Percentiles rank a stretch among this genome's conserved stretches.
phyloP scores from a whole-genome alignment of 768 basidiomycete genomes.

The Mrakia hoshinonis region DNA sequence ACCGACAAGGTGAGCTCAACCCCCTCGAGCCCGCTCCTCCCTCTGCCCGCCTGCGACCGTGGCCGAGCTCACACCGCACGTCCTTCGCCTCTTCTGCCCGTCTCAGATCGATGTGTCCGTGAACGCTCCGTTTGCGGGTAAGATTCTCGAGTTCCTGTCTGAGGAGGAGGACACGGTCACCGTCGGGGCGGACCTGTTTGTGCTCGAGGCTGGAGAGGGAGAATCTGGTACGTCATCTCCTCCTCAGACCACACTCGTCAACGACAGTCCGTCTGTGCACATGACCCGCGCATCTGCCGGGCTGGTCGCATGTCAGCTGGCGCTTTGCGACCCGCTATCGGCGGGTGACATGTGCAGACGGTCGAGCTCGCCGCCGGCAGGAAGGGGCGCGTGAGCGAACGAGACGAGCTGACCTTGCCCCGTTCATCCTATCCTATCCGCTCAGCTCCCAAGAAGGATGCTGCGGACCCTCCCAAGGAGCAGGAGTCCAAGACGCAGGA shows the following conservation, averaged over 20 bases:
- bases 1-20: constrained; percentile 76
- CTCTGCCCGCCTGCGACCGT: not conserved
- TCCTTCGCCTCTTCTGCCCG: not conserved
- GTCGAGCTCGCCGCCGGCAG: too few species aligned
- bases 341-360: too few species aligned
- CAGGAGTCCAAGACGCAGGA: constrained; percentile 33
- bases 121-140: constrained; percentile 81
- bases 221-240: constrained; percentile 44
- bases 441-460: constrained; percentile 31
- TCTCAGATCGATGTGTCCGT: constrained; percentile 89
- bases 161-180: constrained; percentile 88
- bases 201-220: constrained; percentile 72
- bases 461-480: constrained; percentile 30
- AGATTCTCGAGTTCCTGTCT: constrained; percentile 73
- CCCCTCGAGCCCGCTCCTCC: not conserved
- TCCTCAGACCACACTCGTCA: not conserved
- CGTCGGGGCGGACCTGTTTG: constrained; percentile 89
- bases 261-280: not conserved
- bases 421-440: not conserved
- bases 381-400: too few species aligned
- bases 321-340: too few species aligned
- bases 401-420: too few species aligned
- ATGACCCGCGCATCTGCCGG: not conserved
- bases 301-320: too few species aligned
- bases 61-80: not conserved